These are phyloP conservation scores for Penicillium concentricum DNA, from an alignment of 2,329 filamentous ascomycete genomes.

Conservation along the genomic window DNA sequence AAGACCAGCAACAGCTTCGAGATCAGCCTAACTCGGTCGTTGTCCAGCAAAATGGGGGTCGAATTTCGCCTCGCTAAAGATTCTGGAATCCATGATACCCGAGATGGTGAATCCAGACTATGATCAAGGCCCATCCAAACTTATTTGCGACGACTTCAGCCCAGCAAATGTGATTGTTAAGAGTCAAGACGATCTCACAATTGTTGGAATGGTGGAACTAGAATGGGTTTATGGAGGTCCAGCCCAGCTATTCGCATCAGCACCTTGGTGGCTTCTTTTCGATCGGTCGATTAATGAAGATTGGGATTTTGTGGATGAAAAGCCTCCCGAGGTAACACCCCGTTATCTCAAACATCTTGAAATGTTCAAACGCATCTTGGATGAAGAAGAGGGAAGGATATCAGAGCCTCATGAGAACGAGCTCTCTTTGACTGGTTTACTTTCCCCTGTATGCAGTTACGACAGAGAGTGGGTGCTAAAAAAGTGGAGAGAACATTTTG, in stretches of 20 bases:
- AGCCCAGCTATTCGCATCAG: background rate
- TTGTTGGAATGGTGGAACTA: background rate
- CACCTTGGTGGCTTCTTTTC: background rate
- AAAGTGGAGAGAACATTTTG: background rate
- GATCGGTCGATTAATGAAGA: background rate
- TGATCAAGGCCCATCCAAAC: too few relatives aligned
- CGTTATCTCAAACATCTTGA: background rate
- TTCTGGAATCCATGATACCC: too few relatives aligned
- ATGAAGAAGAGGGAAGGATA: background rate
- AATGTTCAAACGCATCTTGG: background rate
- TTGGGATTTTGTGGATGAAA: background rate
- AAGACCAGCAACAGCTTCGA: too few relatives aligned
- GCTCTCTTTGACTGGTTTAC: background rate
- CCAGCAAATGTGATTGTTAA: background rate
- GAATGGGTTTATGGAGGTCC: background rate
- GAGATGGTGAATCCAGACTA: too few relatives aligned
- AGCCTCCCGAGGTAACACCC: background rate
- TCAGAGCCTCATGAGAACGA: background rate
- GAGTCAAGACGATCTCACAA: background rate
- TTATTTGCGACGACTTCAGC: too few relatives aligned
- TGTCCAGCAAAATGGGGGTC: too few relatives aligned
- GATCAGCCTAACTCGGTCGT: too few relatives aligned
- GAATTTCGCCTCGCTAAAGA: too few relatives aligned
- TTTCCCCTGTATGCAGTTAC: background rate
- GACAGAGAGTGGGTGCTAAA: background rate